Conservation (phyloP, 768 basidiomycete genomes). For the Boletus pseudo-olivaceus region DNA sequence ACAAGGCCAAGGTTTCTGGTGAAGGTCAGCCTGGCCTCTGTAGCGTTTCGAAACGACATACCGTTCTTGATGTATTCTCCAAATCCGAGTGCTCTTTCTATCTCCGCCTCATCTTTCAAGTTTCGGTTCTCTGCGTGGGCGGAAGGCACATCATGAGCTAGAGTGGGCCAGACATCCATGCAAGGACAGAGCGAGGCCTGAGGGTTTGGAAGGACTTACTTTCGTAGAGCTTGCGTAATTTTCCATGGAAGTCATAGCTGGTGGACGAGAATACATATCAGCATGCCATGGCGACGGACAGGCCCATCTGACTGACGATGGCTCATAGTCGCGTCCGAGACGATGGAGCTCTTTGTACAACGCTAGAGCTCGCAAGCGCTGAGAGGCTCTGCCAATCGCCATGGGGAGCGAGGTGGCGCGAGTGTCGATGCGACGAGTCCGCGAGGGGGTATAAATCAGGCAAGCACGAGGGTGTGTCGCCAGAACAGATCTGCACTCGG, state of each 20-base stretch:
- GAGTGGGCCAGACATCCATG: no score
- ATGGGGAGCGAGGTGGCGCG: constrained; percentile 27
- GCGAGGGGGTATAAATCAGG: neutral
- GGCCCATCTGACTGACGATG: constrained; percentile 51
- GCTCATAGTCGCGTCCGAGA: constrained; percentile 79
- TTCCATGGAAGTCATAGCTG: constrained; percentile 77
- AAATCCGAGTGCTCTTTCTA: constrained; percentile 69
- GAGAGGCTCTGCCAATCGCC: constrained; percentile 43
- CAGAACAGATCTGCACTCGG: neutral
- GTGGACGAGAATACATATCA: constrained; percentile 3
- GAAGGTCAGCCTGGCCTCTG: neutral
- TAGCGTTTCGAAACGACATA: constrained; percentile 27
- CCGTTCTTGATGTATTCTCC: constrained; percentile 88
- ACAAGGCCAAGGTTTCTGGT: constrained; percentile 79
- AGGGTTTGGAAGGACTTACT: constrained; percentile 41
- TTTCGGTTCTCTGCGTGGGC: constrained; percentile 54
- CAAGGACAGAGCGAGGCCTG: neutral
- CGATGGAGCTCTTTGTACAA: constrained; percentile 82
- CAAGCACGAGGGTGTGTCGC: neutral
- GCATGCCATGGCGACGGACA: constrained; percentile 9
- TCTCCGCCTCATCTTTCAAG: constrained; percentile 64
- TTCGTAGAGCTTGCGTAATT: constrained; percentile 68
- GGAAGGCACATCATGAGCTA: neutral
- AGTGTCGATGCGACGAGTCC: neutral
- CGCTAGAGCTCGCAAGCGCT: constrained; percentile 59